Conservation (phyloP, 2,329 filamentous ascomycete genomes). For the Sclerotinia nivalis region DNA sequence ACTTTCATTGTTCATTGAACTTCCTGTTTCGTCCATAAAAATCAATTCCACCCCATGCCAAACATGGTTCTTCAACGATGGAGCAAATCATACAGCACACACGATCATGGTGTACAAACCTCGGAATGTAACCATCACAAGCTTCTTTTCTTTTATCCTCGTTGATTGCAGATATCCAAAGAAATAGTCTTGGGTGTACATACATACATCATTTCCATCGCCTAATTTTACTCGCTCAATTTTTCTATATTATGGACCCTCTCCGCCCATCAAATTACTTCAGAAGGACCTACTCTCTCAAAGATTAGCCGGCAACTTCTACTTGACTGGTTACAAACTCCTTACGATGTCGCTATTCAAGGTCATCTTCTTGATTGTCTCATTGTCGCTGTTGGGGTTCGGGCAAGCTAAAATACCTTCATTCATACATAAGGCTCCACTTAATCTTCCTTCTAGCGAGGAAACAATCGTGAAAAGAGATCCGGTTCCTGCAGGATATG, state of each 20-base stretch:
- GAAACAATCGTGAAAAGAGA: slow-evolving; percentile 8
- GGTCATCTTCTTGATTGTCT: slow-evolving; percentile 8
- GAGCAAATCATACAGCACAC: neutral
- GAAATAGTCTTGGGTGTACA: slow-evolving; percentile 4
- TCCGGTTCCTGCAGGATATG: slow-evolving; percentile 34
- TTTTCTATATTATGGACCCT: slow-evolving; percentile 15
- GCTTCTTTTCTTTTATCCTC: neutral
- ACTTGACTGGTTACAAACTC: neutral
- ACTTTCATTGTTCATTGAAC: slow-evolving; percentile 1
- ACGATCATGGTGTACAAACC: neutral
- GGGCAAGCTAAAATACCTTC: slow-evolving; percentile 15
- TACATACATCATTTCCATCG: neutral
- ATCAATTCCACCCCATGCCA: neutral
- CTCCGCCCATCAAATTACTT: neutral
- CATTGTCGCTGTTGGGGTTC: slow-evolving; percentile 10
- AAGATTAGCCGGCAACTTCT: neutral
- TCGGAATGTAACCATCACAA: slow-evolving; percentile 9
- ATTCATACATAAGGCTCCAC: slow-evolving; percentile 7
- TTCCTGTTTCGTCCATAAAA: slow-evolving; percentile 15
- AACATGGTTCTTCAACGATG: slow-evolving; percentile 4
- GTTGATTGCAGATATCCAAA: neutral
- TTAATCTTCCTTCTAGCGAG: neutral
- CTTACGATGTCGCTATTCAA: slow-evolving; percentile 11
- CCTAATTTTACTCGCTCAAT: neutral
- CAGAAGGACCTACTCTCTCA: neutral